Evolutionary conservation across 345 rosid genomes (phyloP).

Genomic region (Eucalyptus regnans): DNA sequence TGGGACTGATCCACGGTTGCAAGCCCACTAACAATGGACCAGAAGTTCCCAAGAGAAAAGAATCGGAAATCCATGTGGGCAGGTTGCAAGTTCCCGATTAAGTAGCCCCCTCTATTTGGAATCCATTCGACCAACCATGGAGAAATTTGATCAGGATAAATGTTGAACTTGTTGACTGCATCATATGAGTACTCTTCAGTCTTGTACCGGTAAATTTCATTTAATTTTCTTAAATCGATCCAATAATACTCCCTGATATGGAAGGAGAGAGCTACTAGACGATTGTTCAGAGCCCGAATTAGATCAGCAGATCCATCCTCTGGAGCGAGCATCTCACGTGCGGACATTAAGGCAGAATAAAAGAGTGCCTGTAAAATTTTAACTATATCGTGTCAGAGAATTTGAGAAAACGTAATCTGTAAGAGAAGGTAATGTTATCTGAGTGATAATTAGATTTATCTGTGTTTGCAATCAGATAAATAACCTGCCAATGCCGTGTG

Average conservation of each 20-base stretch:
- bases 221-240: slow-evolving; percentile 61
- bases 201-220: slow-evolving; percentile 65
- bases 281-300: slow-evolving; percentile 67
- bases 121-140: slow-evolving; percentile 94
- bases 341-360: slow-evolving; percentile 72
- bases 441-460: background rate
- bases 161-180: slow-evolving; percentile 92
- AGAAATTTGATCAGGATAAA: slow-evolving; percentile 88
- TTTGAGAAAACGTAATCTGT: background rate
- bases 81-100: slow-evolving; percentile 85
- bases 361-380: slow-evolving; percentile 54
- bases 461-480: background rate
- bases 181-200: slow-evolving; percentile 93
- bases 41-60: slow-evolving; percentile 80
- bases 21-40: slow-evolving; percentile 54
- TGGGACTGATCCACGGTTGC: slow-evolving; percentile 50
- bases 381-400: background rate
- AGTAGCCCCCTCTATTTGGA: slow-evolving; percentile 61
- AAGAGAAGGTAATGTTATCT: background rate
- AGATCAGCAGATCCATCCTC: slow-evolving; percentile 90
- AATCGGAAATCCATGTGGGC: slow-evolving; percentile 96
- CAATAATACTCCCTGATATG: slow-evolving; percentile 95
- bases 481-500: background rate
- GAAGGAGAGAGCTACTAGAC: slow-evolving; percentile 79
- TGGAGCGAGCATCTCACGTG: slow-evolving; percentile 84